Conservation (phyloP, 2,329 filamentous ascomycete species). For the Albifimbria verrucaria region DNA sequence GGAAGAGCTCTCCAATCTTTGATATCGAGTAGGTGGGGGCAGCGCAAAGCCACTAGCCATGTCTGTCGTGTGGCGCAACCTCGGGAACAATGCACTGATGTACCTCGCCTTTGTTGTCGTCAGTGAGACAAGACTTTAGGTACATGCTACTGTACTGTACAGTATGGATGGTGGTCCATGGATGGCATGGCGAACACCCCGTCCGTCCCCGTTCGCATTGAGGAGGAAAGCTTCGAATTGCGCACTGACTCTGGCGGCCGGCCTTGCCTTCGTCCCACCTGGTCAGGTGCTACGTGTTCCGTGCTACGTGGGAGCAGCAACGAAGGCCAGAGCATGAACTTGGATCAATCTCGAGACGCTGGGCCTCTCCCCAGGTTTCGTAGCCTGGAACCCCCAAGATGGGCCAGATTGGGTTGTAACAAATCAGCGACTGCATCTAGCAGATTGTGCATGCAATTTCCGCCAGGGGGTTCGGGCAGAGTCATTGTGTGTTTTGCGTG, state of each 20-base stretch:
- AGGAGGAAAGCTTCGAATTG: no score
- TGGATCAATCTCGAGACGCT: neutral
- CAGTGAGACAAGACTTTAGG: no score
- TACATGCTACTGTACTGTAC: no score
- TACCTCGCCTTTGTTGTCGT: no score
- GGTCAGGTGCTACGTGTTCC: neutral
- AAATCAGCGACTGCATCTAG: neutral
- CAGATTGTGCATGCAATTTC: neutral
- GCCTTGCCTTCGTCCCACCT: no score
- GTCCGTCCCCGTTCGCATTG: no score
- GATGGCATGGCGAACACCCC: conserved; percentile 23
- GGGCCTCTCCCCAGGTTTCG: neutral
- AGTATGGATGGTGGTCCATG: conserved; percentile 5
- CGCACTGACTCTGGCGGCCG: no score
- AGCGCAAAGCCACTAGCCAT: neutral
- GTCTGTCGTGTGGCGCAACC: neutral
- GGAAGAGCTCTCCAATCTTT: neutral
- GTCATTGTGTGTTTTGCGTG: no score
- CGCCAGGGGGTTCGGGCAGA: neutral
- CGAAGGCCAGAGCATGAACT: no score
- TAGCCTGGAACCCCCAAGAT: neutral
- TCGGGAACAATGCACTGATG: neutral
- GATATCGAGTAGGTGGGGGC: neutral
- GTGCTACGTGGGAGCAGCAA: neutral
- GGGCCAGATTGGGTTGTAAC: neutral